Base-by-base conservation (phyloP, 768 basidiomycete species). In the Hericium erinaceus region DNA sequence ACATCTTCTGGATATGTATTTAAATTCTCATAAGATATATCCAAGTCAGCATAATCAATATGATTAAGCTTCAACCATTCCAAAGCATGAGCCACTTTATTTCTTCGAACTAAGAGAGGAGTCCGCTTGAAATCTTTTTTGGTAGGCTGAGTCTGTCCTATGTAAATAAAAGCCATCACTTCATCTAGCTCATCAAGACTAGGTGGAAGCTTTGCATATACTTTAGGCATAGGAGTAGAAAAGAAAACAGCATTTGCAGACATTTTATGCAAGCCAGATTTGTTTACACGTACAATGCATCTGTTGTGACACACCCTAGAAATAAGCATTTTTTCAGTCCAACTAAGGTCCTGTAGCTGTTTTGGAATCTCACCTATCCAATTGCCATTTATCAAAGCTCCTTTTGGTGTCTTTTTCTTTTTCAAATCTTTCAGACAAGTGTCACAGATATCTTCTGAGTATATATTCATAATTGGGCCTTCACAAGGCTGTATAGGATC, bases 311-410 rank as follows among this genome's bases (percentile, higher is more conserved):
- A 28, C 0, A 67, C 64, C 15, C 61, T 49, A 1, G 72, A 58
- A 8, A 74, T 57, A 0, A 72, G 51, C 28, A 67, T 57, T 33
- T 69, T 64, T 57, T 77, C 74, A 0, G 64, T 61, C 52, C 67
- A 73, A 5, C 46, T 67, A 2, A 76, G 58, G 2, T 59, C 49
- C 38, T 64, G 28, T 1, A 77, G 51, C 11, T 61, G 64, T 4
- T 37, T 8, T 2, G 72, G 75, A 1, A 74, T 66, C 2, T 67
- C 52, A 0, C 75, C 74, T 0, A 77, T 9, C 73, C 73, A 75
- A 1, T 73, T 41, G 2, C 70, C 67, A 62, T 72, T 73, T 0
- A 72, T 71, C 4, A 75, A 54, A 0, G 72, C 63, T 51, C 60
- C 40, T 1, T 55, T 39, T 3, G 73, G 72, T 3, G 64, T 54